Evolutionary conservation across 2,329 filamentous ascomycete genomes (phyloP).

Genomic region (Claviceps humidiphila): DNA sequence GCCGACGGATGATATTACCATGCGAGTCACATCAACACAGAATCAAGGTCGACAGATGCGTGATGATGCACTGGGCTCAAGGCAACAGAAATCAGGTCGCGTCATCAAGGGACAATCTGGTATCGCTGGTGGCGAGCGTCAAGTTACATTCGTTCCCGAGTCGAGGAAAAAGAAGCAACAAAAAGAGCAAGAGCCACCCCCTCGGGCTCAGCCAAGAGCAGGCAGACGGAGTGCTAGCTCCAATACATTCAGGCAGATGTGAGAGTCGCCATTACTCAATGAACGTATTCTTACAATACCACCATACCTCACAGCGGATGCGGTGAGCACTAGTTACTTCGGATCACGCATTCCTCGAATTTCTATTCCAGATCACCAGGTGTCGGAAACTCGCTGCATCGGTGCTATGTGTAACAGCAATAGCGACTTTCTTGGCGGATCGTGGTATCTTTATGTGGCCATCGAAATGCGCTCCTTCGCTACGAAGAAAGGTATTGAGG

Average conservation of each 20-base stretch:
- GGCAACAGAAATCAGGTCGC: conserved; percentile 37
- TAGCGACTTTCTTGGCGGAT: conserved; percentile 50
- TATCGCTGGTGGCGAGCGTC: conserved; percentile 47
- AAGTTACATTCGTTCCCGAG: conserved; percentile 60
- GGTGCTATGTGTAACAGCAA: conserved; percentile 44
- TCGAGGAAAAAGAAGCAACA: conserved; percentile 36
- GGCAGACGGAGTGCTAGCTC: conserved; percentile 59
- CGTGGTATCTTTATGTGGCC: conserved; percentile 53
- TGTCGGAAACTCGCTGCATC: too few relatives aligned
- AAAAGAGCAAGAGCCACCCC: conserved; percentile 17
- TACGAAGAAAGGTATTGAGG: conserved; percentile 58
- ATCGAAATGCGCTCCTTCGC: conserved; percentile 81
- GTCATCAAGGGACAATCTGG: conserved; percentile 29
- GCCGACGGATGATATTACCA: conserved; percentile 31
- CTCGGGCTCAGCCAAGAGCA: conserved; percentile 19
- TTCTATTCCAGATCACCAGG: too few relatives aligned
- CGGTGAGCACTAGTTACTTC: not conserved
- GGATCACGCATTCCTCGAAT: too few relatives aligned
- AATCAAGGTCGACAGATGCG: conserved; percentile 41
- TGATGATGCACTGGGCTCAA: conserved; percentile 44
- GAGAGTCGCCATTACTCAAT: not conserved
- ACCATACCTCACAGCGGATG: not conserved
- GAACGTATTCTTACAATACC: conserved; percentile 7
- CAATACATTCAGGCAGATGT: conserved; percentile 61
- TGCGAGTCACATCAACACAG: conserved; percentile 59